Base-by-base conservation (phyloP, 768 basidiomycete species). In the Kockovaella imperatae region DNA sequence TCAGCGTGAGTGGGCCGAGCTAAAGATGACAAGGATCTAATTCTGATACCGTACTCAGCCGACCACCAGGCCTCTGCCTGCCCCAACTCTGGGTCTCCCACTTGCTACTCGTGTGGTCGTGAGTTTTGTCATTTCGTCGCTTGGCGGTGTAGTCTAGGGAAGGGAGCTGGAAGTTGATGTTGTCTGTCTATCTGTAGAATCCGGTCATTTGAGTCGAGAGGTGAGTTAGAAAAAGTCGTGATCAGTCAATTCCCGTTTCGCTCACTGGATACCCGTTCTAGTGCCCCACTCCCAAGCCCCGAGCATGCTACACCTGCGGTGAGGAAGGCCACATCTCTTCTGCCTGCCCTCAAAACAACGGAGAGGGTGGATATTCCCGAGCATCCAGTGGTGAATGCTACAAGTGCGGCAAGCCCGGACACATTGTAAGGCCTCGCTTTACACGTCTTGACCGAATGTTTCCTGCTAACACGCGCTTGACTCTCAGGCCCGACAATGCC, bases 351-450 rank as follows among this genome's bases (percentile, higher is more conserved):
- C 35, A 48, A 15, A 62, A 58, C 32, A 67, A 55, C 39, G 49
- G 46, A 35, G 29, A 18, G 17, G 59, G 55, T 47, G 56, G 49
- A 34, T 46, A 29, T 46, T 53, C 45, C 38, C 57, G 59, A 45
- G 60, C 47, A 35, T 58, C 41, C 31, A 53, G 54, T 46, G 67
- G 67, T 41, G 65, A 67, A 45, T 71, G 69, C 56, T 71, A 67
- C 64, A 47, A 56, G 52, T 71, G 69, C 48, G 69, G 69, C 45
- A 67, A 71, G 59, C 60, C 65, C 51, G 69, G 69, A 23, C 69
- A 67, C 65, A 64, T 64, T 24, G 68, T 69, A 51, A 54, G 67
- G 56, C 17, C 3, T 31, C 15, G 43, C 18, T 28, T 43, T 18
- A 17, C 3, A 18, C 31, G 3, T 6, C 5, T 32, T 15, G 36